Conservation (phyloP, 768 basidiomycete genomes). For the Amanita brunnescens region DNA sequence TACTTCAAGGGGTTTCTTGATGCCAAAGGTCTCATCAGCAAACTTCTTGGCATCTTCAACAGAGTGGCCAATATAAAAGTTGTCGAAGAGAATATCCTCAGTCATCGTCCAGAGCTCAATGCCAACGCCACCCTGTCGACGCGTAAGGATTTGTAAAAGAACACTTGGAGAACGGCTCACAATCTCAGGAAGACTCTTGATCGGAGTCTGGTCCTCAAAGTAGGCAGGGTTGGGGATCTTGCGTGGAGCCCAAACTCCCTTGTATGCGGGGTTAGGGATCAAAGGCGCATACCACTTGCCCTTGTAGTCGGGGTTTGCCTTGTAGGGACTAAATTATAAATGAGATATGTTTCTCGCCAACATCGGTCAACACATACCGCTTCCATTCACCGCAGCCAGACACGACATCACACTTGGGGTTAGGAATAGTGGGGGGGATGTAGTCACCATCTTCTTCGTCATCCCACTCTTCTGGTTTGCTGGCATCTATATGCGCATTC, state of each 20-base stretch:
- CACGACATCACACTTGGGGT: slow-evolving; percentile 85
- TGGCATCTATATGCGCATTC: slow-evolving; percentile 43
- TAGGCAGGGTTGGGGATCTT: slow-evolving; percentile 86
- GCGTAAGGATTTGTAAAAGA: slow-evolving; percentile 2
- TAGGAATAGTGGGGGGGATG: slow-evolving; percentile 82
- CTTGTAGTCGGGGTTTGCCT: slow-evolving; percentile 92
- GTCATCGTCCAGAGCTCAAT: slow-evolving; percentile 99
- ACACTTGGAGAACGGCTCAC: slow-evolving; percentile 31
- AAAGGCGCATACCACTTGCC: slow-evolving; percentile 95
- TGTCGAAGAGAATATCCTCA: slow-evolving; percentile 87
- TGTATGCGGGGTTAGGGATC: slow-evolving; percentile 97
- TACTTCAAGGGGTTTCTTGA: slow-evolving; percentile 82
- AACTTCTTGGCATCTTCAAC: slow-evolving; percentile 74
- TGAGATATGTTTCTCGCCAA: neutral
- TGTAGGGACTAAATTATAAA: slow-evolving; percentile 54
- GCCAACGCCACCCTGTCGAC: slow-evolving; percentile 74
- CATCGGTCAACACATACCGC: slow-evolving; percentile 33
- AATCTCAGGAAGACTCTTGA: slow-evolving; percentile 80
- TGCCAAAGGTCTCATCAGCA: slow-evolving; percentile 80
- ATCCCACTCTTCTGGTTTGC: slow-evolving; percentile 99
- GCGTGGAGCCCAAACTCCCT: slow-evolving; percentile 86
- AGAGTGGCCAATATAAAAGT: slow-evolving; percentile 92
- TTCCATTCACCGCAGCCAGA: slow-evolving; percentile 97
- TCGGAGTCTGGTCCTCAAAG: slow-evolving; percentile 82
- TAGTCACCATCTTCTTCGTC: slow-evolving; percentile 99